Evolutionary conservation across 495 filamentous ascomycete species (phyloP).

Genomic region (Staphylotrichum tortipilum): DNA sequence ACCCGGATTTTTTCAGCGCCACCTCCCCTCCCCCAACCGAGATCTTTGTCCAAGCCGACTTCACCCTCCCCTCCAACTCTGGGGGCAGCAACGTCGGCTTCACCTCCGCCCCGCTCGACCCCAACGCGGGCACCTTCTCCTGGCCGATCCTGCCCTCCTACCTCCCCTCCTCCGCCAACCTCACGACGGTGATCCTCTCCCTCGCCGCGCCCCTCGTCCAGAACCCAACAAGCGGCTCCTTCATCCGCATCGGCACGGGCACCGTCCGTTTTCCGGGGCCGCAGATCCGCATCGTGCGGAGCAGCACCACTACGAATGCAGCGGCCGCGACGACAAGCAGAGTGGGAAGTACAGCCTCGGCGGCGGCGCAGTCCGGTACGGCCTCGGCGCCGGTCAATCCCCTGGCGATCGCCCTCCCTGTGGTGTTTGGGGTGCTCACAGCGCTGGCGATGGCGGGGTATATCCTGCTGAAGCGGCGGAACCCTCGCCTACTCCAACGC

Average conservation of each 20-base stretch:
- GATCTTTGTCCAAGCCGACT: constrained; percentile 18
- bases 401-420: constrained; percentile 16
- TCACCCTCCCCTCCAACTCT: constrained; percentile 1
- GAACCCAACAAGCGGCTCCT: constrained; percentile 9
- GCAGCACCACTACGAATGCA: background rate
- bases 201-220: constrained; percentile 12
- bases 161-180: constrained; percentile 1
- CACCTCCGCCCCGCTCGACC: constrained; percentile 10
- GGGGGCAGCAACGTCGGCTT: constrained; percentile 9
- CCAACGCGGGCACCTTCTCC: constrained; percentile 11
- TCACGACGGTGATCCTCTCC: constrained; percentile 6
- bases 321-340: background rate
- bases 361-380: background rate
- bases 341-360: background rate
- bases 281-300: constrained; percentile 4
- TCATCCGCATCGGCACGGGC: constrained; percentile 3
- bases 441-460: constrained; percentile 3
- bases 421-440: constrained; percentile 12
- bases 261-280: constrained; percentile 11
- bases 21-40: constrained; percentile 1
- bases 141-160: constrained; percentile 13
- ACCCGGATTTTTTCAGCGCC: constrained; percentile 12
- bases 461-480: constrained; percentile 6
- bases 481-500: background rate
- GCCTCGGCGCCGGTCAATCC: constrained; percentile 6